These are phyloP conservation scores for Scedosporium dehoogii DNA, from an alignment of 2,329 filamentous ascomycete species.

Conservation along the genomic window DNA sequence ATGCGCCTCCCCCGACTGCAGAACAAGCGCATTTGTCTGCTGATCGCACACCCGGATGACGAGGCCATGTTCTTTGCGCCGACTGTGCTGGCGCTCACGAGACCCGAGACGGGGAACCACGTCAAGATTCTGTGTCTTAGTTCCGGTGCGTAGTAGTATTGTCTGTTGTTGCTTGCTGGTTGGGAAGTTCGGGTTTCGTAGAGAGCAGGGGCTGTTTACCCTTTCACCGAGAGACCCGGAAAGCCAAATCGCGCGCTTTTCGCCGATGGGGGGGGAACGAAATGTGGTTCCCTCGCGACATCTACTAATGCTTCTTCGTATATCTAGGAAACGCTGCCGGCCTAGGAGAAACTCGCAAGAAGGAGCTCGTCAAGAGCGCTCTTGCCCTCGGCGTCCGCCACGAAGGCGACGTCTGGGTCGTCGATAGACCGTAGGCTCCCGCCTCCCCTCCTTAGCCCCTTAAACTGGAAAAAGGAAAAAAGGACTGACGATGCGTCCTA, in stretches of 20 bases:
- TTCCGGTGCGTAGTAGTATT: constrained; percentile 45
- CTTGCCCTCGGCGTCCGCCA: constrained; percentile 63
- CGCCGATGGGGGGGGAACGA: too few relatives aligned
- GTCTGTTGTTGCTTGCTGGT: too few relatives aligned
- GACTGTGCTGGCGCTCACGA: constrained; percentile 72
- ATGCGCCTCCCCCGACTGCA: constrained; percentile 54
- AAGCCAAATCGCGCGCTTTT: not conserved
- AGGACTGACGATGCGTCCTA: constrained; percentile 2
- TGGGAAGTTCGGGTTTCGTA: constrained; percentile 11
- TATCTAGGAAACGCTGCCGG: constrained; percentile 69
- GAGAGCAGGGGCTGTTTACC: too few relatives aligned
- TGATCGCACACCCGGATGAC: constrained; percentile 96
- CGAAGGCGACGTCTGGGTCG: constrained; percentile 73
- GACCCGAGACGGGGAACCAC: constrained; percentile 73
- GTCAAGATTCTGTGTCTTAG: constrained; percentile 91
- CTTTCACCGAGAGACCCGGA: not conserved
- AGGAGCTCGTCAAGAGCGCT: constrained; percentile 75
- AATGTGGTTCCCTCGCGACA: not conserved
- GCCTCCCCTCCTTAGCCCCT: not conserved
- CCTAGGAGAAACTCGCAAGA: constrained; percentile 70
- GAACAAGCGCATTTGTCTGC: constrained; percentile 79
- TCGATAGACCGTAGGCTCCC: constrained; percentile 59
- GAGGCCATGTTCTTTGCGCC: constrained; percentile 99
- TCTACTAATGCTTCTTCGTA: constrained; percentile 8
- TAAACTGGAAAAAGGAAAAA: not conserved